phyloP scores from a whole-genome alignment of 1,284 basidiomycete genomes.

The Papiliotrema laurentii region DNA sequence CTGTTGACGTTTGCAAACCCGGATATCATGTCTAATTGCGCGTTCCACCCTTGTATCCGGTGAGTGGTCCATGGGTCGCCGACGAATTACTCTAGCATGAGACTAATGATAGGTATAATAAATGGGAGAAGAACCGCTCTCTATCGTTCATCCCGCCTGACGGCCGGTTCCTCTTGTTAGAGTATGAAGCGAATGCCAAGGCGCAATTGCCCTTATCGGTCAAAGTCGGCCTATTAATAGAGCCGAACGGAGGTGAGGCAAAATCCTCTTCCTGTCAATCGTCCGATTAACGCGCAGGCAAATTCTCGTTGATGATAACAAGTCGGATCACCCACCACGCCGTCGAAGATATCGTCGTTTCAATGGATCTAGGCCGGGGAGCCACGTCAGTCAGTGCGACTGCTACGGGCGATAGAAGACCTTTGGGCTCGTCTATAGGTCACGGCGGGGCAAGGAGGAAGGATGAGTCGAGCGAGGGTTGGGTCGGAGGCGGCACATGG shows the following conservation, averaged over 20 bases:
- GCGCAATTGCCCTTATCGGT: conserved; percentile 62
- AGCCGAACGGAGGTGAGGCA: conserved; percentile 60
- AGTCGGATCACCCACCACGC: conserved; percentile 62
- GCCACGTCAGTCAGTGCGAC: conserved; percentile 54
- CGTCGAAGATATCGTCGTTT: conserved; percentile 66
- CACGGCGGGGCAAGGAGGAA: conserved; percentile 24
- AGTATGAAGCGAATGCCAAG: conserved; percentile 65
- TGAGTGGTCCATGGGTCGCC: conserved; percentile 46
- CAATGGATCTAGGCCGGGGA: conserved; percentile 68
- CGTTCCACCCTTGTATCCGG: conserved; percentile 90
- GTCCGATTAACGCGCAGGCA: conserved; percentile 50
- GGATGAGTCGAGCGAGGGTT: conserved; percentile 30
- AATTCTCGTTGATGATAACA: conserved; percentile 65
- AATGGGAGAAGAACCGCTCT: conserved; percentile 71
- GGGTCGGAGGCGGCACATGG: conserved; percentile 64
- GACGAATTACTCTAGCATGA: background rate
- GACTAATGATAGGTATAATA: conserved; percentile 57
- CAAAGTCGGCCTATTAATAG: conserved; percentile 59
- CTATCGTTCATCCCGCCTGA: conserved; percentile 94
- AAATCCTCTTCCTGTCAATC: conserved; percentile 1
- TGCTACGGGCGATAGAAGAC: conserved; percentile 38
- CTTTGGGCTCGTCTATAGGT: conserved; percentile 10
- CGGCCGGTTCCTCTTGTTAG: conserved; percentile 78
- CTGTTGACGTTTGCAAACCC: conserved; percentile 74
- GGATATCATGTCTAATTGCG: conserved; percentile 66